These are phyloP conservation scores for Metschnikowia noctiluminum DNA, from an alignment of 805 yeast genomes.

Conservation along the genomic window DNA sequence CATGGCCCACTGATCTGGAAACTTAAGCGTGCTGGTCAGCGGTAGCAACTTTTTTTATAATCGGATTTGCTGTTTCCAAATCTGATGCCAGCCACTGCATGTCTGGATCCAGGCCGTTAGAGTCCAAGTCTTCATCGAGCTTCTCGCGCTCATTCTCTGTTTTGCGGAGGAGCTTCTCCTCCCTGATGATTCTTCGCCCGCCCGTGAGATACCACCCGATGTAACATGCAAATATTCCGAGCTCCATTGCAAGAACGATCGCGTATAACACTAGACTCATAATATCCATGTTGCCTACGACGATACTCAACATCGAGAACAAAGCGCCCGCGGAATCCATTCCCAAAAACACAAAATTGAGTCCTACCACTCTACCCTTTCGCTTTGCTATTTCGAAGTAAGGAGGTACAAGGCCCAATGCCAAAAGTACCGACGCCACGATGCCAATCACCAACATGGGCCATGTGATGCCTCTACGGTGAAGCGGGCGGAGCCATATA, in stretches of 20 bases:
- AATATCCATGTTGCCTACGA: slow-evolving; percentile 62
- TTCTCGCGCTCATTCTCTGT: not conserved
- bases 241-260: slow-evolving; percentile 68
- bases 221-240: slow-evolving; percentile 74
- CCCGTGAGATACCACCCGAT: slow-evolving; percentile 56
- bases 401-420: slow-evolving; percentile 81
- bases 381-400: slow-evolving; percentile 80
- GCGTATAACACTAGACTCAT: slow-evolving; percentile 77
- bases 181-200: slow-evolving; percentile 27
- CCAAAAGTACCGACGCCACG: slow-evolving; percentile 71
- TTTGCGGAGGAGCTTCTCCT: slow-evolving; percentile 20
- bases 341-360: slow-evolving; percentile 73
- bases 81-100: not conserved
- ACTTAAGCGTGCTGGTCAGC: not conserved
- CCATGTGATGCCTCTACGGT: slow-evolving; percentile 56
- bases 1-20: too few relatives aligned
- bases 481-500: slow-evolving; percentile 60
- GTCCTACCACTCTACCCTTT: slow-evolving; percentile 82
- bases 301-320: slow-evolving; percentile 60
- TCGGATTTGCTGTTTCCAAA: not conserved
- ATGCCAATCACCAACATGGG: slow-evolving; percentile 80
- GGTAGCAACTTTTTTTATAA: not conserved
- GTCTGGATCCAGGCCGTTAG: slow-evolving; percentile 2
- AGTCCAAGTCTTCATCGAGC: not conserved
- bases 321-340: slow-evolving; percentile 81